These are phyloP conservation scores for Saitozyma podzolica DNA, from an alignment of 768 basidiomycete species.

Conservation along the genomic window DNA sequence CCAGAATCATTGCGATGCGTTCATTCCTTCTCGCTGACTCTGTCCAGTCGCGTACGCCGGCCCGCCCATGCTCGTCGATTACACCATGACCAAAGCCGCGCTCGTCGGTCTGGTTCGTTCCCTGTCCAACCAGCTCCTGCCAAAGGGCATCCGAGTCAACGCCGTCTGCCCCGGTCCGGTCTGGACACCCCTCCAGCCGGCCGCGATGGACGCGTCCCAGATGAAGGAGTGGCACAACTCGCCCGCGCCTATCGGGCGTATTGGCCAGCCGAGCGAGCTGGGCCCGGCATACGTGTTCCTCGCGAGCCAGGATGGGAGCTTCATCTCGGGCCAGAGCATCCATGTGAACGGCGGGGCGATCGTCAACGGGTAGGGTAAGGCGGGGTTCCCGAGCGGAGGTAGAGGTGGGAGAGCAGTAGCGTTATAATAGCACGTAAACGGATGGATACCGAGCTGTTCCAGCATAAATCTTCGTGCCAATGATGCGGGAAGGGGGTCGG, in stretches of 20 bases:
- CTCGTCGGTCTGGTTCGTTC: slow-evolving; percentile 58
- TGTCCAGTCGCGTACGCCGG: slow-evolving; percentile 48
- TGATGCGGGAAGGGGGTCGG: no score
- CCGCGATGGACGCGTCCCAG: slow-evolving; percentile 47
- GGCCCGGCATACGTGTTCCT: slow-evolving; percentile 63
- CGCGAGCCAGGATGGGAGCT: slow-evolving; percentile 52
- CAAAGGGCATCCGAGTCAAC: slow-evolving; percentile 55
- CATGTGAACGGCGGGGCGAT: slow-evolving; percentile 52
- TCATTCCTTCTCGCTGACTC: neutral
- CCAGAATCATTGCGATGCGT: neutral
- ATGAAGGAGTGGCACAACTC: slow-evolving; percentile 47
- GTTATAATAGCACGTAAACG: no score
- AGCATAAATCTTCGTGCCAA: no score
- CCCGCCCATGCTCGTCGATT: slow-evolving; percentile 55
- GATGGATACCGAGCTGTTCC: no score
- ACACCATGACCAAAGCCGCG: slow-evolving; percentile 62
- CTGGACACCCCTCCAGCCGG: slow-evolving; percentile 52
- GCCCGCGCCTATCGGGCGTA: slow-evolving; percentile 55
- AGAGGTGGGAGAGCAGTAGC: no score
- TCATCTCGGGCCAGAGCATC: slow-evolving; percentile 51
- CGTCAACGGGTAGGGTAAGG: slow-evolving; percentile 11
- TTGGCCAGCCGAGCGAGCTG: slow-evolving; percentile 60
- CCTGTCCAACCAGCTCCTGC: slow-evolving; percentile 59
- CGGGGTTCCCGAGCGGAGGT: neutral
- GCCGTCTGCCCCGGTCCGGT: slow-evolving; percentile 35